Percentiles rank a stretch among this genome's conserved stretches.
phyloP scores from a whole-genome alignment of 192 early-diverging fungal genomes.

The Coemansia sp. region DNA sequence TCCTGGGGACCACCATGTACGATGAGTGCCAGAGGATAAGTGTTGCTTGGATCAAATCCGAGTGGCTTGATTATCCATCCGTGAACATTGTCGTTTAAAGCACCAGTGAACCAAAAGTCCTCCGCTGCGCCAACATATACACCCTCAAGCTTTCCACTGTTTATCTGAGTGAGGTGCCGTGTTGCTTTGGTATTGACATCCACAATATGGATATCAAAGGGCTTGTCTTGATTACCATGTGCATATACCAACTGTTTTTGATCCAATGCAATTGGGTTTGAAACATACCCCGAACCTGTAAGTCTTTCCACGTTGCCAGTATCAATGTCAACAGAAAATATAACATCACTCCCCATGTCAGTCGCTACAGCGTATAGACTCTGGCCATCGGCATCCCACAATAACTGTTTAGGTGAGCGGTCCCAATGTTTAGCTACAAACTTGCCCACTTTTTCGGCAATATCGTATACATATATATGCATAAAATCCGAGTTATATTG shows the following conservation, averaged over 20 bases:
- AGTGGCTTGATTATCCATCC: conserved; percentile 64
- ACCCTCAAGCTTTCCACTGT: conserved; percentile 35
- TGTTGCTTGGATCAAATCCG: conserved; percentile 51
- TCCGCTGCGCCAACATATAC: conserved; percentile 53
- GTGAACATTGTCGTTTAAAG: conserved; percentile 47
- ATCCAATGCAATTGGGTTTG: neutral
- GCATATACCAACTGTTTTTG: conserved; percentile 29
- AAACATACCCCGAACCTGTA: conserved; percentile 8
- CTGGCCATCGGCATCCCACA: conserved; percentile 57
- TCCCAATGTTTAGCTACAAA: conserved; percentile 50
- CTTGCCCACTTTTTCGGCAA: neutral
- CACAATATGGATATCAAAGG: conserved; percentile 34
- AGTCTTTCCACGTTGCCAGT: conserved; percentile 31
- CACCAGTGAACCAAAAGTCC: conserved; percentile 69
- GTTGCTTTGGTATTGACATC: conserved; percentile 23
- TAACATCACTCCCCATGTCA: conserved; percentile 56
- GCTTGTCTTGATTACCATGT: conserved; percentile 44
- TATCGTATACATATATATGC: conserved; percentile 55
- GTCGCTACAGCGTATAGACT: conserved; percentile 58
- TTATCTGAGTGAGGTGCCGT: conserved; percentile 47
- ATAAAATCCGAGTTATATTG: conserved; percentile 76
- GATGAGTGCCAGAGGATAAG: conserved; percentile 72
- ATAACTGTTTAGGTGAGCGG: conserved; percentile 54
- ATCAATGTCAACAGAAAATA: conserved; percentile 38
- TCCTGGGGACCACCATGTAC: conserved; percentile 84